phyloP scores from a whole-genome alignment of 108 stramenopile species.

The Licmophora abbreviata region DNA sequence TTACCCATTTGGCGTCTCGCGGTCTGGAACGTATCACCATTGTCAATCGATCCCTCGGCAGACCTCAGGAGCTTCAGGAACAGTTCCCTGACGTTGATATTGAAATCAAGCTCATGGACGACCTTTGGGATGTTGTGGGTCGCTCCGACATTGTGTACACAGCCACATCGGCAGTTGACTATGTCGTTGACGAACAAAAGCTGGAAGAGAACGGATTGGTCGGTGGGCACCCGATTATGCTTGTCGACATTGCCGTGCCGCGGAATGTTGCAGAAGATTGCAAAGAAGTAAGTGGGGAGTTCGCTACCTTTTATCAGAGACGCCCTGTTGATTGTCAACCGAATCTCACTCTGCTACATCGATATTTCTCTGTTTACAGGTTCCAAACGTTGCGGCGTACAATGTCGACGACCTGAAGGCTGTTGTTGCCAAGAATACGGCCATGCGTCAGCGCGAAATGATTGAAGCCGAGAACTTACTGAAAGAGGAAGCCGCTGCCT shows the following conservation, averaged over 20 bases:
- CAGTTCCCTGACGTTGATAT: constrained; percentile 91
- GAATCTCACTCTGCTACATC: not conserved
- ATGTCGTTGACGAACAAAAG: constrained; percentile 71
- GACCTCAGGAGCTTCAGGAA: constrained; percentile 76
- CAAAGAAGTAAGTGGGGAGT: constrained; percentile 42
- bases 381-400: constrained; percentile 82
- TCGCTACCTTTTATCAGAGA: no score
- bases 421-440: constrained; percentile 93
- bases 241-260: constrained; percentile 98
- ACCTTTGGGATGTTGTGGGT: constrained; percentile 85
- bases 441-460: constrained; percentile 96
- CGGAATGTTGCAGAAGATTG: constrained; percentile 91
- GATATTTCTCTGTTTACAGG: constrained; percentile 21
- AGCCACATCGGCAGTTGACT: constrained; percentile 80
- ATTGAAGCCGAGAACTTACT: constrained; percentile 93
- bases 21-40: constrained; percentile 92
- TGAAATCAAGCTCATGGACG: constrained; percentile 84
- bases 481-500: constrained; percentile 81
- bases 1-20: constrained; percentile 91
- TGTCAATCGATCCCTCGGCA: constrained; percentile 85
- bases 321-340: not conserved
- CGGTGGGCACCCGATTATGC: constrained; percentile 78
- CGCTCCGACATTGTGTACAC: constrained; percentile 94
- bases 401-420: constrained; percentile 98
- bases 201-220: constrained; percentile 76